phyloP scores from a whole-genome alignment of 192 early-diverging fungal genomes.

The Umbelopsis isabellina region DNA sequence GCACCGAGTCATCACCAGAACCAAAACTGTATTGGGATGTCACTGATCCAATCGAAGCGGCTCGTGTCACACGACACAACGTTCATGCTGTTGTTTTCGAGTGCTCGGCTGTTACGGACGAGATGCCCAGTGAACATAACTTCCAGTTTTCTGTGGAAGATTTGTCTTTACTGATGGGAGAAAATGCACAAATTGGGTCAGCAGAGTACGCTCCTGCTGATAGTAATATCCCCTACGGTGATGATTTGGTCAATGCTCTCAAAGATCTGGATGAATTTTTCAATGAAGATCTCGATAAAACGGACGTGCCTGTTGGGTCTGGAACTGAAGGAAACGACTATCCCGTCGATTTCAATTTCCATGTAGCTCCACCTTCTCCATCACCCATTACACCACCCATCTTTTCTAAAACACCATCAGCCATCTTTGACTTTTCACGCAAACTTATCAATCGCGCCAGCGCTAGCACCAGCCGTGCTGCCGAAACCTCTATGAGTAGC shows the following conservation, averaged over 20 bases:
- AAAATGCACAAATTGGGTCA: background rate
- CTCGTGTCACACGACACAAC: conserved; percentile 44
- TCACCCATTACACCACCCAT: conserved; percentile 8
- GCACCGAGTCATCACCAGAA: conserved; percentile 10
- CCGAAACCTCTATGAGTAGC: background rate
- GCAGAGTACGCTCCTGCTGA: background rate
- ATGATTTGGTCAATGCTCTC: conserved; percentile 45
- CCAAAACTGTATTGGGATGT: conserved; percentile 40
- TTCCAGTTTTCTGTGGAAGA: conserved; percentile 44
- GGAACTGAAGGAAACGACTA: background rate
- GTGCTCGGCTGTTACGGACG: conserved; percentile 41
- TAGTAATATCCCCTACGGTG: conserved; percentile 14
- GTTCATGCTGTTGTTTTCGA: conserved; percentile 49
- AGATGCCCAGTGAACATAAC: conserved; percentile 35
- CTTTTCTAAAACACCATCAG: conserved; percentile 9
- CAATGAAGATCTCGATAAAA: conserved; percentile 40
- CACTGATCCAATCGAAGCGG: conserved; percentile 26
- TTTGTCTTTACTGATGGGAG: conserved; percentile 34
- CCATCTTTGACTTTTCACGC: conserved; percentile 18
- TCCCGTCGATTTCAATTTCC: conserved; percentile 6
- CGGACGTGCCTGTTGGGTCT: background rate
- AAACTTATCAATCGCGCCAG: conserved; percentile 12
- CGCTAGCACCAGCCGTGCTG: background rate
- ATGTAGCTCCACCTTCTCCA: conserved; percentile 15
- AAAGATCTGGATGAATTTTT: conserved; percentile 52